phyloP scores from a whole-genome alignment of 305 asterid species.

The Caryopteris hybrid region DNA sequence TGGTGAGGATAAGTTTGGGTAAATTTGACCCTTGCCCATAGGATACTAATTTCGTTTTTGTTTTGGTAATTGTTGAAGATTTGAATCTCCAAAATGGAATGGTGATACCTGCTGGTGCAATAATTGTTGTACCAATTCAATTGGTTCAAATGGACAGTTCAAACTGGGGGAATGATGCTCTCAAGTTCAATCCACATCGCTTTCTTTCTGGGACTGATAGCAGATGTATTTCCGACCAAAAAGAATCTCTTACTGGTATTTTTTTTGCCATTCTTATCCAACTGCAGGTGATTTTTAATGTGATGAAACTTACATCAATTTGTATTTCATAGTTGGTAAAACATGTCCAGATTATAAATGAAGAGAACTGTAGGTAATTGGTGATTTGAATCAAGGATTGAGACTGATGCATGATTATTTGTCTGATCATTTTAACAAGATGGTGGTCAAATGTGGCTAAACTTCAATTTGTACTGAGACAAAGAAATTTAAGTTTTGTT shows the following conservation, averaged over 20 bases:
- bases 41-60: slow-evolving; percentile 14
- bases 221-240: slow-evolving; percentile 16
- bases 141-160: slow-evolving; percentile 35
- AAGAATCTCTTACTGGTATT: slow-evolving; percentile 24
- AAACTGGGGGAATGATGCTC: slow-evolving; percentile 46
- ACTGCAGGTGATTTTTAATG: neutral
- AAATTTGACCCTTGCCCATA: neutral
- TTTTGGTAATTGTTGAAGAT: slow-evolving; percentile 31
- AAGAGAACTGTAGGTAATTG: neutral
- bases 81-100: slow-evolving; percentile 29
- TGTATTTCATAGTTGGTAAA: neutral
- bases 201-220: slow-evolving; percentile 31
- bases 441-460: too few species aligned
- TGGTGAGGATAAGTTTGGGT: too few species aligned
- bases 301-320: neutral
- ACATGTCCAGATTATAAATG: neutral
- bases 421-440: neutral
- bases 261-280: neutral
- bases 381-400: neutral
- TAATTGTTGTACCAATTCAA: slow-evolving; percentile 39
- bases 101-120: slow-evolving; percentile 45
- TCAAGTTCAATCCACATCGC: slow-evolving; percentile 37
- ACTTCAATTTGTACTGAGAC: neutral
- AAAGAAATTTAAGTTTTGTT: neutral
- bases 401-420: too few species aligned